Evolutionary conservation across 108 stramenopile genomes (phyloP).

Genomic region (Epipyxis sp.): DNA sequence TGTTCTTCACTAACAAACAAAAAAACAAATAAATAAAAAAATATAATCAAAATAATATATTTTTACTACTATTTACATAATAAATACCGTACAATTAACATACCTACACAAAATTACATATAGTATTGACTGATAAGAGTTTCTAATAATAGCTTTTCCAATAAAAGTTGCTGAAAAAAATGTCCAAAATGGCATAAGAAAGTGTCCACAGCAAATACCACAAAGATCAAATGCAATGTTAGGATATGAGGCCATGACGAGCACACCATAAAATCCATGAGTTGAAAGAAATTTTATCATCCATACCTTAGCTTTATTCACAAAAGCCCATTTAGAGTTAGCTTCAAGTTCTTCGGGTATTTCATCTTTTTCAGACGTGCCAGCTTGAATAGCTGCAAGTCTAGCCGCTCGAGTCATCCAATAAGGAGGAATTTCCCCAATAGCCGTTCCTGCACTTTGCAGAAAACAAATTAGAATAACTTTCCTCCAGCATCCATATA

Average conservation of each 20-base stretch:
- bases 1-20: constrained; percentile 25
- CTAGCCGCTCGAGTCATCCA: constrained; percentile 54
- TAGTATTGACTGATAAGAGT: constrained; percentile 21
- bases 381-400: constrained; percentile 21
- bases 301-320: constrained; percentile 26
- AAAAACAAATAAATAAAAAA: neutral
- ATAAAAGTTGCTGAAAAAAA: constrained; percentile 59
- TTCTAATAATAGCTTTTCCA: constrained; percentile 49
- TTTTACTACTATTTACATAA: neutral
- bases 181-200: constrained; percentile 54
- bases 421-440: constrained; percentile 63
- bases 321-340: constrained; percentile 25
- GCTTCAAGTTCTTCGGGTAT: constrained; percentile 18
- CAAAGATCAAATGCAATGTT: constrained; percentile 63
- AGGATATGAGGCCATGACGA: constrained; percentile 53
- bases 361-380: constrained; percentile 5
- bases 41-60: neutral
- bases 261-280: constrained; percentile 54
- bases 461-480: constrained; percentile 53
- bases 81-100: neutral
- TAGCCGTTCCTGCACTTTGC: constrained; percentile 59
- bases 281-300: constrained; percentile 44
- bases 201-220: constrained; percentile 58
- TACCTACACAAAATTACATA: constrained; percentile 7
- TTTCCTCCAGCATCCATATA: constrained; percentile 27